Conservation (phyloP, 768 basidiomycete genomes). For the Peribolospora baueri region DNA sequence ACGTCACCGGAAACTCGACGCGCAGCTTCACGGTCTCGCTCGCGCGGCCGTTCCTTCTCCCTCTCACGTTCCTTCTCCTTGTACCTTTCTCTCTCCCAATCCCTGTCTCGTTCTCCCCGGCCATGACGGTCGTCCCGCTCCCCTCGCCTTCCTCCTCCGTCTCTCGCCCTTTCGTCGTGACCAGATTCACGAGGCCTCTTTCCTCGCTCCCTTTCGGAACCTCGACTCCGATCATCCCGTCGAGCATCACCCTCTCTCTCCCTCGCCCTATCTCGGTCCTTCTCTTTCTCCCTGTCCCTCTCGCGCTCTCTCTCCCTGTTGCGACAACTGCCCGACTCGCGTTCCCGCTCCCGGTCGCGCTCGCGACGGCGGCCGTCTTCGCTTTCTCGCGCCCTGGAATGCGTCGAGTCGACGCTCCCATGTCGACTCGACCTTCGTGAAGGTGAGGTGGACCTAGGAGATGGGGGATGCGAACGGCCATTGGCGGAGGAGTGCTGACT, state of each 20-base stretch:
- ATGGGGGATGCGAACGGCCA: background rate
- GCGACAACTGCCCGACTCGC: conserved; percentile 20
- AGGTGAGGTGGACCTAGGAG: background rate
- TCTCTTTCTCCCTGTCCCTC: conserved; percentile 26
- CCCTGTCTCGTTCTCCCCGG: conserved; percentile 15
- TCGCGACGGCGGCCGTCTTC: conserved; percentile 8
- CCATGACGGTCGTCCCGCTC: conserved; percentile 3
- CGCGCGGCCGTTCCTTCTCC: conserved; percentile 15
- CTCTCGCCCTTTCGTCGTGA: conserved; percentile 1
- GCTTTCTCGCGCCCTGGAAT: background rate
- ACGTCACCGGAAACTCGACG: no score
- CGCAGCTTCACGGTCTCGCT: background rate
- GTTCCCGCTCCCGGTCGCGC: conserved; percentile 20
- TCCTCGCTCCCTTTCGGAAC: background rate
- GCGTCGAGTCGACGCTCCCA: conserved; percentile 5
- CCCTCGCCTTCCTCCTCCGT: conserved; percentile 5
- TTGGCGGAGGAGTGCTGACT: background rate
- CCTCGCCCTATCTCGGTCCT: conserved; percentile 6
- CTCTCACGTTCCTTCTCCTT: conserved; percentile 14
- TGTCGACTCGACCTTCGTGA: background rate
- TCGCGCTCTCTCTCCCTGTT: conserved; percentile 20
- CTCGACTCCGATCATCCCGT: background rate
- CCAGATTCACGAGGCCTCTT: conserved; percentile 1
- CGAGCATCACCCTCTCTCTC: conserved; percentile 1
- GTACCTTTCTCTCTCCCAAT: conserved; percentile 10